phyloP scores from a whole-genome alignment of 768 basidiomycete species.

The Hygrocybe punicea region DNA sequence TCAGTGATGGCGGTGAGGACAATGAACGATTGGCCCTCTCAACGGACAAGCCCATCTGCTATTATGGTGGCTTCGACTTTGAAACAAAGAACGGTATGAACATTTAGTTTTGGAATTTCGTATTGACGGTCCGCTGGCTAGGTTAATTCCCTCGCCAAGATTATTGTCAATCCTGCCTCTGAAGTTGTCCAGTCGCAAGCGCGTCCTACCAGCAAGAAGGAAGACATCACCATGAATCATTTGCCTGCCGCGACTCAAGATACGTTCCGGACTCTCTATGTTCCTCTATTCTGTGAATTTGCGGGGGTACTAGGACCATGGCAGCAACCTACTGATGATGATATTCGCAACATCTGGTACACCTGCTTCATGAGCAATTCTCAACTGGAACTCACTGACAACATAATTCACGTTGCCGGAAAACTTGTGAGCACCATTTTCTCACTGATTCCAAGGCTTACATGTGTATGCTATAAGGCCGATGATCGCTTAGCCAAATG shows the following conservation, averaged over 20 bases:
- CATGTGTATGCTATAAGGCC: background rate
- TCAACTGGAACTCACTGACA: no score
- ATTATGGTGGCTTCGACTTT: no score
- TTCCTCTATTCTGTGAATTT: background rate
- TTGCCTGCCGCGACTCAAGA: background rate
- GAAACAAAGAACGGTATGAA: no score
- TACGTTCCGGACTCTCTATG: background rate
- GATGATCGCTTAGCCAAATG: background rate
- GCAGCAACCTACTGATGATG: background rate
- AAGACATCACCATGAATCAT: background rate
- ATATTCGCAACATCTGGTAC: background rate
- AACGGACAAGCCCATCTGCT: no score
- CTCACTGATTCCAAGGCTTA: background rate
- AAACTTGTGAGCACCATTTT: background rate
- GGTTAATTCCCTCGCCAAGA: background rate
- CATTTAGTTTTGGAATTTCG: no score
- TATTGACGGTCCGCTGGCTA: no score
- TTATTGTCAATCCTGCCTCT: no score
- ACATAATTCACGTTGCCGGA: no score
- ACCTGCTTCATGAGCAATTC: background rate
- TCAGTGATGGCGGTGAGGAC: no score
- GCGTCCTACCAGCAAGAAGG: background rate
- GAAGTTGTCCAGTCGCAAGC: no score
- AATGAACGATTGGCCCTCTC: no score
- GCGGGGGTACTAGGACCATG: background rate